Evolutionary conservation across 2,329 filamentous ascomycete genomes (phyloP).

Genomic region (Xylariales sp.): DNA sequence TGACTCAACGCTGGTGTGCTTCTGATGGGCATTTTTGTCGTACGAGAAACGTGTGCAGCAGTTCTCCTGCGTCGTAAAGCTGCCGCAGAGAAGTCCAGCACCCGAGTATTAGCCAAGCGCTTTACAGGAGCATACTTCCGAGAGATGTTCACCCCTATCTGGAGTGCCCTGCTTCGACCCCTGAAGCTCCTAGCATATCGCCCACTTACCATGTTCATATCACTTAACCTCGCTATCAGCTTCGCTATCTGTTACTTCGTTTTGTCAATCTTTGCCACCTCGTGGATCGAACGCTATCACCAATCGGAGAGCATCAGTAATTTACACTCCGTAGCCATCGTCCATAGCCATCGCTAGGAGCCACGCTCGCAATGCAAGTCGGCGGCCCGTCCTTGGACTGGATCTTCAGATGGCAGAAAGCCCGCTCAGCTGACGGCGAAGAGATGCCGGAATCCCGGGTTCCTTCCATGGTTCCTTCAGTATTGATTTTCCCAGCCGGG

Average conservation of each 20-base stretch:
- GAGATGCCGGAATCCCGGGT: neutral
- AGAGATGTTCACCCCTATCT: no score
- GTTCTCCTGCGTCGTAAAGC: neutral
- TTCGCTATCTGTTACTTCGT: conserved; percentile 48
- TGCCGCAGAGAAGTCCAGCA: neutral
- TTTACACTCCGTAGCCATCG: conserved; percentile 47
- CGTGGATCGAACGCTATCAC: conserved; percentile 42
- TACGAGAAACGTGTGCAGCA: neutral
- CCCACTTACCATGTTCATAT: conserved; percentile 43
- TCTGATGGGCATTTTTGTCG: neutral
- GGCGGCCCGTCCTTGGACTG: conserved; percentile 33
- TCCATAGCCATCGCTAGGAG: no score
- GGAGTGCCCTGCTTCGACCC: conserved; percentile 33
- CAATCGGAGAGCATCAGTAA: conserved; percentile 39
- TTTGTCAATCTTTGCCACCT: conserved; percentile 45
- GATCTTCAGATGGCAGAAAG: conserved; percentile 25
- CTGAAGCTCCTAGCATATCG: conserved; percentile 38
- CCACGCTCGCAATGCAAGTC: conserved; percentile 29
- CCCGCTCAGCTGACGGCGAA: conserved; percentile 5
- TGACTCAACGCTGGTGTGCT: conserved; percentile 3
- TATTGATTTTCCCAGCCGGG: neutral
- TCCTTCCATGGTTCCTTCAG: neutral
- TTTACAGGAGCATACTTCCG: neutral
- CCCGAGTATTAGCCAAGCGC: neutral
- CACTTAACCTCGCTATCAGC: conserved; percentile 38